Evolutionary conservation across 2,329 filamentous ascomycete genomes (phyloP).

Genomic region (Ophiostoma triangulosporum): DNA sequence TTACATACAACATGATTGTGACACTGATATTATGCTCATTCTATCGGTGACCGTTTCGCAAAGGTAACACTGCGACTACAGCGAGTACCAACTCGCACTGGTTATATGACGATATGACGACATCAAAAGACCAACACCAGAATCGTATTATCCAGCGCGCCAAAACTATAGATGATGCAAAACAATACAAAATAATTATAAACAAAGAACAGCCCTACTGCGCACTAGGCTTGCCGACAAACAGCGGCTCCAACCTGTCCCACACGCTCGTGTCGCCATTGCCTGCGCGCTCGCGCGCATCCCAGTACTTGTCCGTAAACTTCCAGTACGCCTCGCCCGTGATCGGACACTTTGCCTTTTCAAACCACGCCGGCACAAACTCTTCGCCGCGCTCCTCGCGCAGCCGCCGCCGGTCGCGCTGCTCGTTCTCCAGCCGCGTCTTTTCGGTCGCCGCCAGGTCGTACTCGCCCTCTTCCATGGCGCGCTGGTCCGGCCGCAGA

Average conservation of each 20-base stretch:
- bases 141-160: background rate
- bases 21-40: too few species aligned
- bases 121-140: background rate
- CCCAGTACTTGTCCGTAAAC: slow-evolving; percentile 84
- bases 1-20: too few species aligned
- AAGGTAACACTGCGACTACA: too few species aligned
- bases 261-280: slow-evolving; percentile 45
- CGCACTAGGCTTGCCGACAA: slow-evolving; percentile 5
- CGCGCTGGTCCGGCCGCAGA: slow-evolving; percentile 84
- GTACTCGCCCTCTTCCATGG: slow-evolving; percentile 98
- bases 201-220: background rate
- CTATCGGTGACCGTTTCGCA: too few species aligned
- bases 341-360: slow-evolving; percentile 53
- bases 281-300: slow-evolving; percentile 52
- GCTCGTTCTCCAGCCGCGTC: slow-evolving; percentile 83
- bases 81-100: too few species aligned
- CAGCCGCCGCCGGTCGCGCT: slow-evolving; percentile 59
- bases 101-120: background rate
- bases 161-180: background rate
- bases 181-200: background rate
- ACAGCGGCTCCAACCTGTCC: slow-evolving; percentile 68
- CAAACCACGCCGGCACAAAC: slow-evolving; percentile 78
- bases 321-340: slow-evolving; percentile 88
- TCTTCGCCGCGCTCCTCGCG: slow-evolving; percentile 69
- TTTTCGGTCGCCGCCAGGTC: slow-evolving; percentile 89